Evolutionary conservation across 495 filamentous ascomycete species (phyloP), one percentile per base, ranked within the genome.

Genomic region (Trichoderma parareesei): DNA sequence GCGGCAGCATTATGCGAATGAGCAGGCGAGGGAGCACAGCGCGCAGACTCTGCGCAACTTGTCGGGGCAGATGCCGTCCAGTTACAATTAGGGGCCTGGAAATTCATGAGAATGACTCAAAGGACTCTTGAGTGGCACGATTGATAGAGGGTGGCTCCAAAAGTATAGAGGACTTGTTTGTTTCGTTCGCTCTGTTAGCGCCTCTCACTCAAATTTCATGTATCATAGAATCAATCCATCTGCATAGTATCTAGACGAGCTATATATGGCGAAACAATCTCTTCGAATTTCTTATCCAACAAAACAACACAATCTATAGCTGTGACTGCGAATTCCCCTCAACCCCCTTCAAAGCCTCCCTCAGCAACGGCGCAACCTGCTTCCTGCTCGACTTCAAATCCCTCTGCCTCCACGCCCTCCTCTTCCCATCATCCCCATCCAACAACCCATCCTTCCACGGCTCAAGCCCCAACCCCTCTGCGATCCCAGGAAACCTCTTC

Each of bases 331-430:
- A 73, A 60, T 64, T 63, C 71, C 10, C 69, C 61, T 35, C 63
- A 74, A 38, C 64, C 59, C 75, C 74, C 62, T 76, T 76, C 71
- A 91, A 81, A 27, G 81, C 85, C 67, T 83, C 82, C 70, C 92
- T 84, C 69, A 98, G 67, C 74, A 96, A 76, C 40, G 93, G 93
- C 41, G 88, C 93, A 49, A 98, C 90, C 79, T 91, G 88, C 77
- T 98, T 98, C 69, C 93, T 79, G 74, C 92, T 97, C 65, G 85
- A 79, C 60, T 82, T 79, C 33, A 88, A 67, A 68, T 86, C 81
- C 35, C 73, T 75, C 79, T 97, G 93, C 68, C 77, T 73, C 90
- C 90, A 93, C 38, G 88, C 78, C 60, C 71, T 72, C 61, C 78
- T 74, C 75, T 81, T 80, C 33, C 71, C 71, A 5, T 67, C 69